Evolutionary conservation across 176 grass and related monocot genomes (phyloP).

Genomic region (Carex littledalei): DNA sequence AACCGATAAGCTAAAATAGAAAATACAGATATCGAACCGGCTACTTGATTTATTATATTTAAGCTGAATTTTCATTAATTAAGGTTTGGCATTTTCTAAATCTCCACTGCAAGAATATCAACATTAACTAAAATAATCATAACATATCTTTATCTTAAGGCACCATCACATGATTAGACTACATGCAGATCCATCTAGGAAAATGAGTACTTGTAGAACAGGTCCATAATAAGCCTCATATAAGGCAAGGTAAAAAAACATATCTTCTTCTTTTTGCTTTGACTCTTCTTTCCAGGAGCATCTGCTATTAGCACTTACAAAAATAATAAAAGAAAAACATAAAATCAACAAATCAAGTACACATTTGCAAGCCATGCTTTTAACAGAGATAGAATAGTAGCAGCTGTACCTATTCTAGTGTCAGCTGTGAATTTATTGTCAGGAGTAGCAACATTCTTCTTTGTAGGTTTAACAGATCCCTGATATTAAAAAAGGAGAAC

Average conservation of each 20-base stretch:
- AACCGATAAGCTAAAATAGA: neutral
- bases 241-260: slow-evolving; percentile 15
- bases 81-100: neutral
- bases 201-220: neutral
- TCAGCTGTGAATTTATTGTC: slow-evolving; percentile 15
- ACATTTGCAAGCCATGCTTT: neutral
- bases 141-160: neutral
- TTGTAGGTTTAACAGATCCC: slow-evolving; percentile 32
- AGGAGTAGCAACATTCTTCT: slow-evolving; percentile 28
- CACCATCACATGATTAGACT: neutral
- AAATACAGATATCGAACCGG: neutral
- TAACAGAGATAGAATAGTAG: neutral
- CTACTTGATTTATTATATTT: neutral
- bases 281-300: slow-evolving; percentile 29
- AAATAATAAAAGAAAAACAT: neutral
- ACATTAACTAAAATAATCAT: neutral
- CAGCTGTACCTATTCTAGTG: neutral
- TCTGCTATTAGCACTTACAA: slow-evolving; percentile 16
- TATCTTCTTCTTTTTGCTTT: slow-evolving; percentile 48
- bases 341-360: slow-evolving; percentile 1
- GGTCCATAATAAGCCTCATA: neutral
- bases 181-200: neutral
- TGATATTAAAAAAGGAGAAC: neutral
- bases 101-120: neutral
- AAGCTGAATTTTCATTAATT: neutral